Evolutionary conservation across 352 stramenopile genomes (phyloP).

Genomic region (Phytophthora megakarya): DNA sequence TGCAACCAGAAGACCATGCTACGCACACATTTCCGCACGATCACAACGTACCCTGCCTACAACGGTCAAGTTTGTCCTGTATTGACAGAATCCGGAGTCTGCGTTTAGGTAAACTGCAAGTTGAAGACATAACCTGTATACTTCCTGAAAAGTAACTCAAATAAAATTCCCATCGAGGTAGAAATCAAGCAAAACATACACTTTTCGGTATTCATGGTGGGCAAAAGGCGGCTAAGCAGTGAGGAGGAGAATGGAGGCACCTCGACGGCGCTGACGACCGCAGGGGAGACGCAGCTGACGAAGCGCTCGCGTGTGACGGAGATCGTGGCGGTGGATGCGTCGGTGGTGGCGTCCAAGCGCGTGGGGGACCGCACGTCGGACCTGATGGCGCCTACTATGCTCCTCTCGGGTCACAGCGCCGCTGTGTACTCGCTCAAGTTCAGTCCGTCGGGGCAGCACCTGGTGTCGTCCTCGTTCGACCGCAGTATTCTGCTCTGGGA

Average conservation of each 20-base stretch:
- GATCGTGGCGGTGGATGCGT: conserved; percentile 70
- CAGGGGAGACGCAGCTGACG: conserved; percentile 41
- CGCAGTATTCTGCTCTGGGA: conserved; percentile 90
- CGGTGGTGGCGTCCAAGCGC: conserved; percentile 59
- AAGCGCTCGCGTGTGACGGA: conserved; percentile 76
- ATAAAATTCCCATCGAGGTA: no score
- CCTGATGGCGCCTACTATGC: conserved; percentile 75
- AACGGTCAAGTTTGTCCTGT: conserved; percentile 36
- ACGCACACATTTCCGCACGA: conserved; percentile 33
- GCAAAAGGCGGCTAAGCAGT: conserved; percentile 34
- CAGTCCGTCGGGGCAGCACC: conserved; percentile 69
- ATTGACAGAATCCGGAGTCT: conserved; percentile 36
- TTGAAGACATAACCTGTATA: no score
- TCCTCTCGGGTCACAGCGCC: conserved; percentile 77
- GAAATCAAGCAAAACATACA: no score
- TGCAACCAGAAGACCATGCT: conserved; percentile 57
- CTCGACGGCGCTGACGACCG: conserved; percentile 36
- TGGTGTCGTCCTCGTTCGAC: conserved; percentile 76
- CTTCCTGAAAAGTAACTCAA: no score
- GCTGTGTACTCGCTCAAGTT: conserved; percentile 85
- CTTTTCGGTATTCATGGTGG: conserved; percentile 21
- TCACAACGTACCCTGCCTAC: conserved; percentile 43
- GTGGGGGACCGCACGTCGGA: conserved; percentile 68
- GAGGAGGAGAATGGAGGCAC: conserved; percentile 19
- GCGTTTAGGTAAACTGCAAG: no score